phyloP scores from a whole-genome alignment of 2,329 filamentous ascomycete genomes.

The Raffaelea arxii region DNA sequence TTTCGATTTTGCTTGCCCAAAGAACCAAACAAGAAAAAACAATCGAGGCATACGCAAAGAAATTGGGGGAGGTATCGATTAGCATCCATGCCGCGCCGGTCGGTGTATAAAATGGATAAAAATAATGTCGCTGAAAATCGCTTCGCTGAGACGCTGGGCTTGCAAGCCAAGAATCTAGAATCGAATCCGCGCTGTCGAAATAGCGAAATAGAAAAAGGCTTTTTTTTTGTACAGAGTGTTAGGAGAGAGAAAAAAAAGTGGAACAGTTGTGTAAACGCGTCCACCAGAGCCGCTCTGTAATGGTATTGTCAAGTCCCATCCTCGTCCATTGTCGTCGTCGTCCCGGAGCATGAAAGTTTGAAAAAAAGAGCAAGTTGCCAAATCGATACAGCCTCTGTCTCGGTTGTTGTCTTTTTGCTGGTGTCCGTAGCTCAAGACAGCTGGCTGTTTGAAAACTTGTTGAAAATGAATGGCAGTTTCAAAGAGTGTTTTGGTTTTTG shows the following conservation, averaged over 20 bases:
- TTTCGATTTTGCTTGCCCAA: background rate
- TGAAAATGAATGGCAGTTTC: conserved; percentile 29
- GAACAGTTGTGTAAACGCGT: background rate
- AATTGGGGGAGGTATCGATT: conserved; percentile 21
- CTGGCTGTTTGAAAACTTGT: too few species aligned
- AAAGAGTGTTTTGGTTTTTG: conserved; percentile 5
- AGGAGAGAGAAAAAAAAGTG: conserved; percentile 13
- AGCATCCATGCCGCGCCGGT: conserved; percentile 20
- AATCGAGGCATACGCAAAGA: too few species aligned
- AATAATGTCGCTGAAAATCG: conserved; percentile 1
- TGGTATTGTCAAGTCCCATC: too few species aligned
- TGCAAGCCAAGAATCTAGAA: too few species aligned
- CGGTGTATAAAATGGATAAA: conserved; percentile 11
- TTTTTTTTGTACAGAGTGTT: conserved; percentile 20
- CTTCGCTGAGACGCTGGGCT: too few species aligned
- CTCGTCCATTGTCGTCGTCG: too few species aligned
- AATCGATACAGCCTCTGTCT: background rate
- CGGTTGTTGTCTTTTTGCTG: too few species aligned
- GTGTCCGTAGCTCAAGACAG: too few species aligned
- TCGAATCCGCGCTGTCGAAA: too few species aligned
- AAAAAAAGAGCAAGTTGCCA: background rate
- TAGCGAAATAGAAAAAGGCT: too few species aligned
- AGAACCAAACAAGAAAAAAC: conserved; percentile 1
- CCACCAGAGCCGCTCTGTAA: too few species aligned
- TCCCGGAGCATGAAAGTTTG: too few species aligned